phyloP scores from a whole-genome alignment of 495 filamentous ascomycete genomes.

The Terfezia boudieri region DNA sequence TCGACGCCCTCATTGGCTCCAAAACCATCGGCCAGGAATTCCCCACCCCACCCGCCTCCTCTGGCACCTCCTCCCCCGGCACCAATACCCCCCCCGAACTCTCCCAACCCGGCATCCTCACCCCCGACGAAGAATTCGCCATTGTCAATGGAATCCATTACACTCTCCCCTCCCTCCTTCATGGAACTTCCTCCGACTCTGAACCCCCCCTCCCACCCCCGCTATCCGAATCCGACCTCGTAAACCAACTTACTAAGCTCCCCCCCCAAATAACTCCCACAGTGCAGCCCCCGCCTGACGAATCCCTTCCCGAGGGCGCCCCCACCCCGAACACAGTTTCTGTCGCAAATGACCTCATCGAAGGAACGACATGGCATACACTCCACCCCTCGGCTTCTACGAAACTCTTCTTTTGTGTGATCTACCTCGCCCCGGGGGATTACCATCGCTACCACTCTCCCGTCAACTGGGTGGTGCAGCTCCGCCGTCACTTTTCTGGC shows the following conservation, averaged over 20 bases:
- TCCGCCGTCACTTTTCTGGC: constrained; percentile 81
- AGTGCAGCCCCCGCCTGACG: constrained; percentile 19
- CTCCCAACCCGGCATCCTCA: constrained; percentile 39
- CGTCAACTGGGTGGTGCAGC: constrained; percentile 78
- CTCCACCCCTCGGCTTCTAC: background rate
- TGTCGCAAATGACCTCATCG: constrained; percentile 64
- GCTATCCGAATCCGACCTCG: constrained; percentile 12
- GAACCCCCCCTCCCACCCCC: constrained; percentile 17
- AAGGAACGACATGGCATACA: constrained; percentile 20
- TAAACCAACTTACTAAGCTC: background rate
- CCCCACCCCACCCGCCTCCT: background rate
- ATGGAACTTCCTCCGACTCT: constrained; percentile 33
- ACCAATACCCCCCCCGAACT: constrained; percentile 33
- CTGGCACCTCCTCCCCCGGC: constrained; percentile 30
- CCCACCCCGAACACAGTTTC: constrained; percentile 43
- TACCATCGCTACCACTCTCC: constrained; percentile 98
- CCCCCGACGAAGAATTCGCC: constrained; percentile 75
- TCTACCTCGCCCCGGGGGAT: constrained; percentile 95
- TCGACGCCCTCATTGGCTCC: constrained; percentile 73
- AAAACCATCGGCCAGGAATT: constrained; percentile 11
- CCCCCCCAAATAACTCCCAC: background rate
- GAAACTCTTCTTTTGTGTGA: constrained; percentile 44
- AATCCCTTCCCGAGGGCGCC: constrained; percentile 44
- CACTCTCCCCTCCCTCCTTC: constrained; percentile 71
- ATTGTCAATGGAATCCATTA: constrained; percentile 93